phyloP scores from a whole-genome alignment of 106 monocot species.

The Apostasia ramifera region DNA sequence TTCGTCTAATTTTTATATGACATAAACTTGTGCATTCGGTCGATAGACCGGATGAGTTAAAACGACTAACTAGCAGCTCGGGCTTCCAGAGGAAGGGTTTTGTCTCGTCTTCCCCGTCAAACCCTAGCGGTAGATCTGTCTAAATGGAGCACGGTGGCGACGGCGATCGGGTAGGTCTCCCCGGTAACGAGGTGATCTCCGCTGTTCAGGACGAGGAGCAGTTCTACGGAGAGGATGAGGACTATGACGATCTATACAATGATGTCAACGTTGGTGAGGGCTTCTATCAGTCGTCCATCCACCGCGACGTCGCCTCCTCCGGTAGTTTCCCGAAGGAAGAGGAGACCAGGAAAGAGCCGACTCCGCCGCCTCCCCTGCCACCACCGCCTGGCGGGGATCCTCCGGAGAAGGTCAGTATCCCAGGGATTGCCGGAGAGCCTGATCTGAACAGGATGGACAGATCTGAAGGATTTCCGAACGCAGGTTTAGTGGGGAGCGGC shows the following conservation, averaged over 20 bases:
- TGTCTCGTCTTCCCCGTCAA: too few species aligned
- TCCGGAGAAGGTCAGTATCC: conserved; percentile 18
- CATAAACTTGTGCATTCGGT: too few species aligned
- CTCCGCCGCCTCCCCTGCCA: conserved; percentile 1
- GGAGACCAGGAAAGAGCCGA: not conserved
- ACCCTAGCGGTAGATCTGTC: too few species aligned
- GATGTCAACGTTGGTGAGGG: conserved; percentile 87
- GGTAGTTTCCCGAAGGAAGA: not conserved
- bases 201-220: conserved; percentile 76
- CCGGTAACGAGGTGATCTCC: conserved; percentile 52
- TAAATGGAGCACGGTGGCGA: conserved; percentile 4
- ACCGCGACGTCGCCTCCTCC: not conserved
- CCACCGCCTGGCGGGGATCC: not conserved
- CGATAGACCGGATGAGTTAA: too few species aligned
- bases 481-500: conserved; percentile 5
- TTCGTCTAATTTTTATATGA: too few species aligned
- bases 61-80: too few species aligned
- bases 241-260: conserved; percentile 91
- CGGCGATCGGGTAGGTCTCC: conserved; percentile 1
- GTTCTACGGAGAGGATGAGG: conserved; percentile 71
- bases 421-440: conserved; percentile 9
- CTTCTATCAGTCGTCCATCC: conserved; percentile 36
- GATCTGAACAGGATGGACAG: conserved; percentile 6
- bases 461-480: not conserved
- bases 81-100: too few species aligned